Base-by-base conservation (phyloP, 179 eudicot genomes). In the Silene noctiflora region DNA sequence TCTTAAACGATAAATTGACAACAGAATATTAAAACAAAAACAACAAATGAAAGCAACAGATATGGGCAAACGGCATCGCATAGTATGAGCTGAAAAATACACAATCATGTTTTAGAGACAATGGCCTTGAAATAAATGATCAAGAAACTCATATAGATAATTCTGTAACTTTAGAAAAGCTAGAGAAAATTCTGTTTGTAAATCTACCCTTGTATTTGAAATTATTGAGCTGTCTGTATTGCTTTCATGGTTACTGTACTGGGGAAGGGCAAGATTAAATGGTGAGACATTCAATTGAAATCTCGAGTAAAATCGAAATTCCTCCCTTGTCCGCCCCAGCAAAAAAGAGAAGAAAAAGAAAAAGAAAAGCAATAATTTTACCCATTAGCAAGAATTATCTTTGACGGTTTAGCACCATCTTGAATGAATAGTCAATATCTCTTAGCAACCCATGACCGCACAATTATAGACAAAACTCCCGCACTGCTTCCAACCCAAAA, bases 391-490 rank as follows among this genome's bases (percentile, higher is more conserved):
- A 81, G 90, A 88, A 79, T 29, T 82, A 59, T 68, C 75, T 67
- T 86, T 83, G 74, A 74, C 67, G 85, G 78, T 73, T 39, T 66
- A 59, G 39, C 70, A 88, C 74, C 63, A 63, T 80, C 80, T 67
- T 70, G 79, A n/a, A 51, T 73, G 80, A 76, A 76, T 69, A 46
- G 58, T 44, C 74, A 39, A 72, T 58, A 72, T 68, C 66, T 65
- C 66, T 90, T 84, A 92, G 89, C 97, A 93, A 55, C 94, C 97
- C 97, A 93, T 93, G 75, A 93, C 97, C 39, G 97, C 96, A 82
- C 97, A 93, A 68, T 93, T 93, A 84, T 93, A 93, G 71, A 93
- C 97, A 91, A 92, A 92, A 80, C 88, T 91, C 4, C 89, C 88
- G 2, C 88, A 89, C 21, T 81, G 91, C 81, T 92, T 92, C n/a